A percentile compares a stretch with the other conserved stretches of the same genome.
These are phyloP conservation scores for Sequoia sempervirens DNA, from an alignment of 75 land plant species.

Conservation along the genomic window DNA sequence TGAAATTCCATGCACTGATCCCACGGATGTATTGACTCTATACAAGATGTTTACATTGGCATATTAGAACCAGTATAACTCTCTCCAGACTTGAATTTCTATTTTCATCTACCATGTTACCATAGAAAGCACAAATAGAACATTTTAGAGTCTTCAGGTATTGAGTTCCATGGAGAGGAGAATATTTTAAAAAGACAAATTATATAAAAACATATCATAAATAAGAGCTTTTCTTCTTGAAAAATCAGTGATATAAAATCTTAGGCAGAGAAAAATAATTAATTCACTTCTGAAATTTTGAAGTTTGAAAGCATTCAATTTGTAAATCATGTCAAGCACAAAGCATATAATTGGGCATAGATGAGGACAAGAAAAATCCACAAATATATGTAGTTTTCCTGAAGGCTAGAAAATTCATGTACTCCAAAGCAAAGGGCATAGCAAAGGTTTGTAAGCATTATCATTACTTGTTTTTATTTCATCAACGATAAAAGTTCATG, in stretches of 20 bases:
- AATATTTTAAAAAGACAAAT: neutral
- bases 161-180: neutral
- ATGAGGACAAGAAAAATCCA: neutral
- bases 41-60: constrained; percentile 3
- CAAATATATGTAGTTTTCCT: neutral
- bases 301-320: neutral
- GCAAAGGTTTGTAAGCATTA: neutral
- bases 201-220: neutral
- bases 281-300: neutral
- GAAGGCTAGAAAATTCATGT: neutral
- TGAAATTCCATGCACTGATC: constrained; percentile 97
- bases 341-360: neutral
- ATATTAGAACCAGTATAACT: constrained; percentile 1
- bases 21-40: constrained; percentile 94
- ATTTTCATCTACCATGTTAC: neutral
- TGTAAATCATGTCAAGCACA: neutral
- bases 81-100: neutral
- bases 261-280: neutral
- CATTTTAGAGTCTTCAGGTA: neutral
- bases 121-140: neutral
- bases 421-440: neutral
- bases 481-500: neutral
- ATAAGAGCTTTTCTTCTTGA: neutral
- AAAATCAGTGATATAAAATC: neutral
- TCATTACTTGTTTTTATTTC: neutral